Evolutionary conservation across 164 flowering plant species (phyloP), one percentile per base, ranked within the genome.

Genomic region (Annona cherimola): DNA sequence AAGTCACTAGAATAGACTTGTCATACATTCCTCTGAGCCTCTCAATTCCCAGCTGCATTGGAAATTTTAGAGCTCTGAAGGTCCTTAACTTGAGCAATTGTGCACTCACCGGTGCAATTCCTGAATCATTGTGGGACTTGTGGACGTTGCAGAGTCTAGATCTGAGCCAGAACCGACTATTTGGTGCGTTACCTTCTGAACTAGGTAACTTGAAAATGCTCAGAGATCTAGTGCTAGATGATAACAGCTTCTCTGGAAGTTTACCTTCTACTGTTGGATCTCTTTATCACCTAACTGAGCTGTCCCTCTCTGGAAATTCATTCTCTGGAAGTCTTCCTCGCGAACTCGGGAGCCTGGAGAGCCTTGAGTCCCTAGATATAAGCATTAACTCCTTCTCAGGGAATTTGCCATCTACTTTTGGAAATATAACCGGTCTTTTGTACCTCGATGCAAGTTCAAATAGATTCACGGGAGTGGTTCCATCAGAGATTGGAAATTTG

Each of bases 21-120:
- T 75, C 85, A 0, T 79, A 77, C 45, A 62, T 60, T 2, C 84
- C 84, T 12, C 71, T 84, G 50, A 76, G 70, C 66, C 73, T 83
- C 76, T 85, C 84, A 5, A 79, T 88, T 73, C 92, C 90, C 5
- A 70, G 16, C 7, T 45, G 59, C 65, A 76, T 85, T 42, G 84
- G 79, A 41, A 74, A 79, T 42, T 81, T 88, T 59, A 85, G 45
- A 55, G 62, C 79, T 67, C 81, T 88, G 63, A 84, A 69, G 77
- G 68, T 73, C 59, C 87, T 88, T 2, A 88, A 84, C 67, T 80
- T 88, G 70, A 88, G 87, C 72, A 68, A 69, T 54, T 85, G 92
- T 72, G 80, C 66, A 44, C 71, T 86, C 39, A 84, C 76, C 66
- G 89, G 92, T 14, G 18, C 4, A 41, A 69, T 86, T 67, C 84